phyloP scores from a whole-genome alignment of 78 protist genomes.

The Thecamonas trahens region DNA sequence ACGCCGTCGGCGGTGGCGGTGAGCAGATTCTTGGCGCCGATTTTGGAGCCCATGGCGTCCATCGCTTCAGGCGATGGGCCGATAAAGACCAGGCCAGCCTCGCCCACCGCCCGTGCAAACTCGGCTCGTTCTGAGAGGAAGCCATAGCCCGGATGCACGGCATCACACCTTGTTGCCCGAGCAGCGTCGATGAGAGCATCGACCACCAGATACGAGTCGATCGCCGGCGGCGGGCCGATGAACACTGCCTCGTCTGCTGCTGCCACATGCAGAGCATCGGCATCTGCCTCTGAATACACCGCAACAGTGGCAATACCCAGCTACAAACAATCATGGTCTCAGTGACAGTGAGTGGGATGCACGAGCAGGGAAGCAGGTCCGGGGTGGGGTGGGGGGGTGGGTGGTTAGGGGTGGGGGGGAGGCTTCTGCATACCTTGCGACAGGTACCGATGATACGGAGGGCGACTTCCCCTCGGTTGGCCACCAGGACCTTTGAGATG shows the following conservation, averaged over 20 bases:
- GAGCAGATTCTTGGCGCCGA: slow-evolving; percentile 10
- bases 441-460: slow-evolving; percentile 91
- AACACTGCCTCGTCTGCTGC: no score
- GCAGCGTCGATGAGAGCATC: no score
- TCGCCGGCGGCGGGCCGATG: no score
- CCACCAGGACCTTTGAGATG: slow-evolving; percentile 91
- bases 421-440: no score
- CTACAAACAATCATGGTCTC: no score
- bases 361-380: no score
- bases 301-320: slow-evolving; percentile 95
- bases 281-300: slow-evolving; percentile 86
- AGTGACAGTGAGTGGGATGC: no score
- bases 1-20: no score
- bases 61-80: slow-evolving; percentile 45
- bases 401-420: no score
- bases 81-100: slow-evolving; percentile 65
- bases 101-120: slow-evolving; percentile 53
- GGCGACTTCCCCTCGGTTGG: slow-evolving; percentile 98
- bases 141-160: slow-evolving; percentile 94
- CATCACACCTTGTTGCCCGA: no score
- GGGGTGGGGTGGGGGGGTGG: no score
- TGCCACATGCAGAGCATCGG: slow-evolving; percentile 55
- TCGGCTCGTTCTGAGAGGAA: slow-evolving; percentile 83
- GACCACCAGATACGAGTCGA: no score
- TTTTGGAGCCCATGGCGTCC: slow-evolving; percentile 21